Conservation (phyloP, 1,284 basidiomycete genomes). For the Melampsora larici-populina region DNA sequence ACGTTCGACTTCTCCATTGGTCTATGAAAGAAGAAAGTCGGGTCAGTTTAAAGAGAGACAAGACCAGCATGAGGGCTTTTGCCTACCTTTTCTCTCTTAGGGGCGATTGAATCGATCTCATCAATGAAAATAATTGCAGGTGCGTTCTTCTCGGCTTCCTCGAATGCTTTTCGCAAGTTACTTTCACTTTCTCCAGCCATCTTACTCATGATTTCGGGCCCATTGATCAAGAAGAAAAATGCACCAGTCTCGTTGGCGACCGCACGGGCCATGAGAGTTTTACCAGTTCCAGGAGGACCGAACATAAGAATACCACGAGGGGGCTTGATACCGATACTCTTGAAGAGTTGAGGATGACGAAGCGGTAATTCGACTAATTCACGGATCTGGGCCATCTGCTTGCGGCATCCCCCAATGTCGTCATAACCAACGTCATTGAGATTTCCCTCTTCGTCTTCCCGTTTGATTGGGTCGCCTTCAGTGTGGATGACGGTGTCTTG, state of each 20-base stretch:
- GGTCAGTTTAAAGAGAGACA: slow-evolving; percentile 9
- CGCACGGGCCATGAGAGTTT: slow-evolving; percentile 97
- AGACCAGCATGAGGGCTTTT: not conserved
- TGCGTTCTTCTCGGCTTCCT: slow-evolving; percentile 99
- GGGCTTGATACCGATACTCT: slow-evolving; percentile 99
- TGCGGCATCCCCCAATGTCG: slow-evolving; percentile 97
- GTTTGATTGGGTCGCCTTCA: slow-evolving; percentile 97
- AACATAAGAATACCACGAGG: slow-evolving; percentile 96
- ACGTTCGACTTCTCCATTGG: slow-evolving; percentile 98
- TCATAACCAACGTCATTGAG: slow-evolving; percentile 97
- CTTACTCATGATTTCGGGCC: slow-evolving; percentile 99
- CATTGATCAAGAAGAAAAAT: slow-evolving; percentile 99
- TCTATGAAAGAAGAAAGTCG: slow-evolving; percentile 58
- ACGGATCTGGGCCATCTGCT: slow-evolving; percentile 99
- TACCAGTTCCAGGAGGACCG: slow-evolving; percentile 94
- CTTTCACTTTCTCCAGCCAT: slow-evolving; percentile 98
- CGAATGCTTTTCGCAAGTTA: slow-evolving; percentile 95
- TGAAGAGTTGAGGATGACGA: slow-evolving; percentile 98
- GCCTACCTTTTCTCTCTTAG: slow-evolving; percentile 92
- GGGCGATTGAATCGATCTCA: slow-evolving; percentile 98
- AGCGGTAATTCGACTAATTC: slow-evolving; percentile 97
- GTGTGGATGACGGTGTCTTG: slow-evolving; percentile 96
- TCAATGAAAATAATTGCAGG: slow-evolving; percentile 99
- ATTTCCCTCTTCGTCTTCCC: slow-evolving; percentile 97
- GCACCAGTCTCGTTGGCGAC: slow-evolving; percentile 99